These are phyloP conservation scores for Epichloe uncinata DNA, from an alignment of 2,329 filamentous ascomycete genomes.

Conservation along the genomic window DNA sequence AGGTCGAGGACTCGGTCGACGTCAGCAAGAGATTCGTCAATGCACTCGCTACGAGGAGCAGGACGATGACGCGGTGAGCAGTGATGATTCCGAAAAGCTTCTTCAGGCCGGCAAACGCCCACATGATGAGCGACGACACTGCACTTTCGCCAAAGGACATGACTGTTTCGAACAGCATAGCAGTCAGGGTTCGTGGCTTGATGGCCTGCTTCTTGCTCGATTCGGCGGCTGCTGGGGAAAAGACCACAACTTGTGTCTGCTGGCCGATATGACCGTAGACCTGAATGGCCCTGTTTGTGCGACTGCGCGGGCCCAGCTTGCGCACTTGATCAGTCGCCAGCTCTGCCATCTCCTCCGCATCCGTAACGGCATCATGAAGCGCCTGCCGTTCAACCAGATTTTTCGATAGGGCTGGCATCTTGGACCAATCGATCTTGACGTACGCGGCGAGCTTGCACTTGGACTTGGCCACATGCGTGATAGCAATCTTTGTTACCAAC, in stretches of 20 bases:
- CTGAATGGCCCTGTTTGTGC: conserved; percentile 64
- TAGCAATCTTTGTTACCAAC: conserved; percentile 79
- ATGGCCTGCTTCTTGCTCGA: conserved; percentile 43
- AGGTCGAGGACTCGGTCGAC: conserved; percentile 57
- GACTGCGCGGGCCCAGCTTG: conserved; percentile 57
- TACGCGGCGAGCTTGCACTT: conserved; percentile 86
- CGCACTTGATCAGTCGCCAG: conserved; percentile 66
- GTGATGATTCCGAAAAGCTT: conserved; percentile 55
- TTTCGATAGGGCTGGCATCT: conserved; percentile 46
- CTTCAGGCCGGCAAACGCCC: conserved; percentile 52
- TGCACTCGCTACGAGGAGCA: conserved; percentile 53
- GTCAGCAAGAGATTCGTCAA: conserved; percentile 64
- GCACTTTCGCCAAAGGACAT: conserved; percentile 64
- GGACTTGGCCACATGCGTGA: conserved; percentile 85
- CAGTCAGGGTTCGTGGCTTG: conserved; percentile 47
- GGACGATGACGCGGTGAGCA: conserved; percentile 62
- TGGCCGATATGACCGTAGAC: conserved; percentile 67
- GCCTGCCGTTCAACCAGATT: conserved; percentile 56
- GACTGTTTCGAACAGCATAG: conserved; percentile 58
- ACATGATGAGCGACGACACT: conserved; percentile 64
- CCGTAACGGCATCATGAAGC: conserved; percentile 57
- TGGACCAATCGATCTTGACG: conserved; percentile 77
- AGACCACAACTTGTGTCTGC: conserved; percentile 49
- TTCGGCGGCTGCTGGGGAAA: conserved; percentile 36
- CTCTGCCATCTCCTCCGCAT: conserved; percentile 63